These are phyloP conservation scores for Talaromyces borbonicus DNA, from an alignment of 495 filamentous ascomycete genomes.

Conservation along the genomic window DNA sequence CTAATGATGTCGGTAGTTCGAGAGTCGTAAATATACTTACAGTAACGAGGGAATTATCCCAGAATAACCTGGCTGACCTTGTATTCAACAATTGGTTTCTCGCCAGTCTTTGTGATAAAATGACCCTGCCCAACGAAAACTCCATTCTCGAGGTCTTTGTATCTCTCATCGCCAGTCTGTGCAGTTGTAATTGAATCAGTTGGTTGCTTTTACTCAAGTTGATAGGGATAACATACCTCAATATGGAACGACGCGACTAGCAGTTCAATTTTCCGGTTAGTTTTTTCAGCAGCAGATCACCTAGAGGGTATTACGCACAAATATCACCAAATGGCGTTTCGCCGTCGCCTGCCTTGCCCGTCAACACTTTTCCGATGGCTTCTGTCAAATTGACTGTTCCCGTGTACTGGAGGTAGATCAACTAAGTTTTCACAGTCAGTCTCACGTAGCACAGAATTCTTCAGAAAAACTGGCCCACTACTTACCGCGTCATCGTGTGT, in stretches of 20 bases:
- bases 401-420: conserved; percentile 41
- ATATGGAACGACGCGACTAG: conserved; percentile 44
- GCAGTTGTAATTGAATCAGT: not conserved
- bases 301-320: conserved; percentile 31
- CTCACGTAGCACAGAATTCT: not conserved
- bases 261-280: not conserved
- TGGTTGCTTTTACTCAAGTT: not conserved
- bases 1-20: not conserved
- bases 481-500: conserved; percentile 23
- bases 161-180: conserved; percentile 35
- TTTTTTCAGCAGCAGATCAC: not conserved
- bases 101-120: conserved; percentile 43
- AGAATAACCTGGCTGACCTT: conserved; percentile 44
- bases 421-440: conserved; percentile 5
- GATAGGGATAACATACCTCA: conserved; percentile 22
- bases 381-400: conserved; percentile 30
- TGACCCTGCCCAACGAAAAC: conserved; percentile 45
- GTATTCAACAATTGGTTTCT: conserved; percentile 48
- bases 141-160: conserved; percentile 42
- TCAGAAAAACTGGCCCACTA: not conserved
- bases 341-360: conserved; percentile 32
- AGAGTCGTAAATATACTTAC: not conserved
- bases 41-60: conserved; percentile 4
- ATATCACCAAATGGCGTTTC: conserved; percentile 46
- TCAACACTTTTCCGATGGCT: conserved; percentile 26